Base-by-base conservation (phyloP, 2,329 filamentous ascomycete genomes). In the Penicillium verrucosum region DNA sequence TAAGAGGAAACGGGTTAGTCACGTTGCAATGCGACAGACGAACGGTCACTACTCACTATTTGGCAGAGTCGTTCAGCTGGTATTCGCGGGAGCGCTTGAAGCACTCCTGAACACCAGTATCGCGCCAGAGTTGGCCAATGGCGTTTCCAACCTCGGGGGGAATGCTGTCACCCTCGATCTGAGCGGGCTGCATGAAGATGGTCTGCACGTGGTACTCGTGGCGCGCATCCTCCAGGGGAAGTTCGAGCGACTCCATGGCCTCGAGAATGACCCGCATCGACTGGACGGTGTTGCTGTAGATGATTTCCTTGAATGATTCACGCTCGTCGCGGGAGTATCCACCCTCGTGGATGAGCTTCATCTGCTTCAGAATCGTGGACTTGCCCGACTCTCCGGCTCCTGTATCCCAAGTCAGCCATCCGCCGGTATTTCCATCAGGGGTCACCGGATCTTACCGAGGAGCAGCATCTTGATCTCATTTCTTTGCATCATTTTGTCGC, bases 391-490 rank as follows among this genome's bases (percentile, higher is more conserved):
- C 94, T 88, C 94, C 93, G 80, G 94, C 94, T 83, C 91, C 91
- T 95, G 70, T 57, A 42, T 37, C 21, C 12, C 45, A 23, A 44
- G 51, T 60, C 57, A 49, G 57, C 52, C 60, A 64, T 62, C 65
- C 34, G 34, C 56, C 36, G 58, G 23, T 53, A 10, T 54, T 42
- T 5, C 30, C 21, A 25, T 36, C 30, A 18, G 47, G n/a, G 18
- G 37, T 40, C 25, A n/a, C 47, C 18, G 37, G 30, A 56, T 57
- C 87, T 74, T 85, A 97, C 94, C 94, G 71, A 99, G 88, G 71
- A 99, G 85, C 70, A 99, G 83, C 94, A 99, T 97, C 86, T 99
- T 99, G 82, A 99, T 99, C 81, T 99, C 94, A 70, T 99, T 99
- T 71, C 93, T 89, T 82, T 97, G 92, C 83, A 96, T 89, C 90